These are phyloP conservation scores for Crithidia brevicula DNA, from an alignment of 208 protist species.

Conservation along the genomic window DNA sequence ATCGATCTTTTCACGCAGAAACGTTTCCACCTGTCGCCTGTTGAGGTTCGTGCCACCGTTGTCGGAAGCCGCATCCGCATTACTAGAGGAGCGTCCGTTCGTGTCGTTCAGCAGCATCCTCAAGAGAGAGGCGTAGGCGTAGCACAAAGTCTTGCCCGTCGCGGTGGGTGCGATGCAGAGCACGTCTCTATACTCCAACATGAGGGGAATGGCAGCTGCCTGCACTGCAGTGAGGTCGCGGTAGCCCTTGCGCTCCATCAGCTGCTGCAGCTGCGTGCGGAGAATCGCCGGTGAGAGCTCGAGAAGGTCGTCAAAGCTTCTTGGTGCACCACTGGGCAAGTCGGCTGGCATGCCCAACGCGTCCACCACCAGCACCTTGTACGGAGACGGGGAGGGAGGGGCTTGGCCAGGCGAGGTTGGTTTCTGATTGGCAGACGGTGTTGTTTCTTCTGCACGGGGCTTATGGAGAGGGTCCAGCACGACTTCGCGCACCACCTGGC, in stretches of 20 bases:
- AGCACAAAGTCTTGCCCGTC: constrained; percentile 93
- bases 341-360: constrained; percentile 79
- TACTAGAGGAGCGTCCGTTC: background rate
- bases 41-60: constrained; percentile 25
- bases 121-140: constrained; percentile 84
- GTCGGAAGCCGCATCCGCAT: background rate
- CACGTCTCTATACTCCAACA: constrained; percentile 79
- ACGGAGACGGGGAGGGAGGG: constrained; percentile 2
- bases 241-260: constrained; percentile 44
- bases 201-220: constrained; percentile 54
- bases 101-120: constrained; percentile 55
- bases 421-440: too few species aligned
- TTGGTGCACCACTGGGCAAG: constrained; percentile 40
- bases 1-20: constrained; percentile 69
- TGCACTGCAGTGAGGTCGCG: constrained; percentile 63
- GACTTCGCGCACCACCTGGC: constrained; percentile 32
- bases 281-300: constrained; percentile 52
- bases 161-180: constrained; percentile 88
- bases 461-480: constrained; percentile 27
- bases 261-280: constrained; percentile 41
- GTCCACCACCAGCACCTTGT: constrained; percentile 70
- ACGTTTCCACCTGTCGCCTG: constrained; percentile 54
- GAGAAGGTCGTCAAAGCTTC: constrained; percentile 59
- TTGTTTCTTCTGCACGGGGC: background rate
- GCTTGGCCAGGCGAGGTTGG: background rate